Conservation (phyloP, 768 basidiomycete species). For the Boletus subparvulus region DNA sequence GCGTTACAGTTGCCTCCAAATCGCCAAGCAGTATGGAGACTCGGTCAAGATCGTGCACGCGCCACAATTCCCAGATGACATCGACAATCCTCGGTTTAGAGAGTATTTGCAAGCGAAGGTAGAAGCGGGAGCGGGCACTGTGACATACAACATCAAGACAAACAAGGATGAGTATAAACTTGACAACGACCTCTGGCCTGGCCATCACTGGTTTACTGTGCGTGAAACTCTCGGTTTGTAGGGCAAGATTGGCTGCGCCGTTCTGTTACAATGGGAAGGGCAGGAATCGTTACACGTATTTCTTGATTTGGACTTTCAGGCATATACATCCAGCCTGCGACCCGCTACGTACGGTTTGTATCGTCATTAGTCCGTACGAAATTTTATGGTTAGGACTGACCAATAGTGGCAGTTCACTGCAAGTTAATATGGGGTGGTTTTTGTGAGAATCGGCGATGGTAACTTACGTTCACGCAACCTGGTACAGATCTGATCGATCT, state of each 20-base stretch:
- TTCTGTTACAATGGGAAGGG: background rate
- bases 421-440: background rate
- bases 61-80: slow-evolving; percentile 4
- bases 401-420: background rate
- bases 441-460: background rate
- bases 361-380: background rate
- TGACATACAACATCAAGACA: slow-evolving; percentile 8
- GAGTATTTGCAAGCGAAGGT: slow-evolving; percentile 16
- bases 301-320: background rate
- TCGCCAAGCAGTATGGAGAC: slow-evolving; percentile 12
- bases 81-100: slow-evolving; percentile 9
- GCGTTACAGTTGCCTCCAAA: slow-evolving; percentile 5
- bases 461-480: no score
- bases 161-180: slow-evolving; percentile 18
- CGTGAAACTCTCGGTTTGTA: slow-evolving; percentile 18
- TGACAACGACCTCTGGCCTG: slow-evolving; percentile 28
- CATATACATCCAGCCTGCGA: no score
- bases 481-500: background rate
- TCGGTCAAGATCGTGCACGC: slow-evolving; percentile 1
- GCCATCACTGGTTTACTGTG: slow-evolving; percentile 28
- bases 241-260: background rate
- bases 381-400: background rate
- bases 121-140: slow-evolving; percentile 5
- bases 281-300: background rate
- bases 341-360: background rate